Base-by-base conservation (phyloP, 805 yeast genomes). In the Blastobotrys parvus region DNA sequence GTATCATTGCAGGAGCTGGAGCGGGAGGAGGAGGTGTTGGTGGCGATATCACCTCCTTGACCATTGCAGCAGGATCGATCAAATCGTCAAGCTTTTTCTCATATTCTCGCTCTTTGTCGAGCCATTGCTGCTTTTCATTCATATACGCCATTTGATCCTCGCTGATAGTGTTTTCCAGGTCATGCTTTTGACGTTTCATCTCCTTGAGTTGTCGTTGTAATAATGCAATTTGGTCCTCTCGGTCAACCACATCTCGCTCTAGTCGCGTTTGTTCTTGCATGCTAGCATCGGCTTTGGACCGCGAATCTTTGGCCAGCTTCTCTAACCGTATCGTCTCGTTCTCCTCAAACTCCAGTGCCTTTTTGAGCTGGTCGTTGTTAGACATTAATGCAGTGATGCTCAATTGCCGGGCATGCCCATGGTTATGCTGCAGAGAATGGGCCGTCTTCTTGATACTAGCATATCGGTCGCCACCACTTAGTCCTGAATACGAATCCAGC, bases 111-210 rank as follows among this genome's bases (percentile, higher is more conserved):
- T 57, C 52, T 40, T 46, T 27, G 50, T 49, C 51, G 45, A 61
- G 41, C 57, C 53, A 49, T 47, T 48, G 50, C 38, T 45, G 48
- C 36, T 51, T 51, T 34, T 53, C 55, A 30, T 53, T 51, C 13
- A 59, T 52, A 39, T 52, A 48, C 34, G 55, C 57, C 42, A 52
- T 55, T 10, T 56, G 52, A 20, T 51, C 51, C 44, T 58, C 55
- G 1, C 62, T 56, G 17, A 58, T 38, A 22, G 49, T 54, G 17
- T 48, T 34, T 35, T 60, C 64, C 19, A 44, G 48, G 41, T 47
- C 49, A 20, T 47, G 55, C 32, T 47, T 50, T n/a, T 46, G 37
- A 22, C 43, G 44, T 33, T 47, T 48, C 18, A 46, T 19, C 1
- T 39, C 46, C 39, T 49, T 50, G 31, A 52, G 46, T 43, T 57